These are phyloP conservation scores for Candida mesenterica DNA, from an alignment of 1,139 yeast genomes.

Conservation along the genomic window DNA sequence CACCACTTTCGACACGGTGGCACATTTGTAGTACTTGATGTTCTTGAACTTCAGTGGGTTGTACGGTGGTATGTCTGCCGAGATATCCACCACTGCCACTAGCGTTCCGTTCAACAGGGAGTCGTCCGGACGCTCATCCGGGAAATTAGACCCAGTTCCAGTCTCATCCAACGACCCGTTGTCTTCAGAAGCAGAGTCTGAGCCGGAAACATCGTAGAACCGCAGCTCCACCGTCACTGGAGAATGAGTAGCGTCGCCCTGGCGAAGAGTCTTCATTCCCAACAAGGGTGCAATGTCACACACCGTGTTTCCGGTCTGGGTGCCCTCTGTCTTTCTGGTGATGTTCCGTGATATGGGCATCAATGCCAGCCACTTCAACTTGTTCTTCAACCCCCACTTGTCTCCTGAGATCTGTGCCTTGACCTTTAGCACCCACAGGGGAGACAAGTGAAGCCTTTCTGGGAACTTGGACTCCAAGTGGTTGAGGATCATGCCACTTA, in stretches of 20 bases:
- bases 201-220: slow-evolving; percentile 37
- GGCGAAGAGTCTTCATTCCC: slow-evolving; percentile 76
- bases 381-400: slow-evolving; percentile 80
- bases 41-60: slow-evolving; percentile 56
- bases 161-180: neutral
- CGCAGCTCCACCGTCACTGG: slow-evolving; percentile 51
- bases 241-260: slow-evolving; percentile 60
- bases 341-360: slow-evolving; percentile 50
- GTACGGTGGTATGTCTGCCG: slow-evolving; percentile 76
- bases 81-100: slow-evolving; percentile 65
- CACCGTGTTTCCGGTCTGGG: neutral
- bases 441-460: slow-evolving; percentile 47
- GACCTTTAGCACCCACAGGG: slow-evolving; percentile 62
- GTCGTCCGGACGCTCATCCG: neutral
- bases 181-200: slow-evolving; percentile 25
- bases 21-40: slow-evolving; percentile 64
- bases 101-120: slow-evolving; percentile 33
- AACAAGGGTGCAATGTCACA: slow-evolving; percentile 48
- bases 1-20: slow-evolving; percentile 76
- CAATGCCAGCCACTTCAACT: slow-evolving; percentile 64
- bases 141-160: neutral
- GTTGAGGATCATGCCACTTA: slow-evolving; percentile 61
- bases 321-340: slow-evolving; percentile 25
- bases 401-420: slow-evolving; percentile 64
- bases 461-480: slow-evolving; percentile 56